phyloP scores from a whole-genome alignment of 148 eudicot genomes.

The Rhododendron molle region DNA sequence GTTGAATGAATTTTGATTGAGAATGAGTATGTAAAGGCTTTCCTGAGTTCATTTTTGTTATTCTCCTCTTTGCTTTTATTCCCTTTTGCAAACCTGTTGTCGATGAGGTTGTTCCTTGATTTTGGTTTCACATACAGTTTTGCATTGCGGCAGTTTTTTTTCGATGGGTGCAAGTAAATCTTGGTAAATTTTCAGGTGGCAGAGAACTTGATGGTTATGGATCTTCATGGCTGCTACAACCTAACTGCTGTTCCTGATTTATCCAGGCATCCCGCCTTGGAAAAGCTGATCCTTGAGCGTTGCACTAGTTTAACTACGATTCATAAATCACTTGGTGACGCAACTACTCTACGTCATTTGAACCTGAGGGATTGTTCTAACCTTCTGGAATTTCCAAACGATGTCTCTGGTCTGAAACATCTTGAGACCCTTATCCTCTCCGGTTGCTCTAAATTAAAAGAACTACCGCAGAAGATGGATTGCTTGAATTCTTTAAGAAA shows the following conservation, averaged over 20 bases:
- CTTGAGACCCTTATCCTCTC: slow-evolving; percentile 47
- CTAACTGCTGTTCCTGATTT: slow-evolving; percentile 53
- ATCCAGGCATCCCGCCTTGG: slow-evolving; percentile 33
- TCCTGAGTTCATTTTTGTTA: background rate
- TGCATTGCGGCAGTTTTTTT: background rate
- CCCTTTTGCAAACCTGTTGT: background rate
- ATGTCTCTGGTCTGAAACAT: slow-evolving; percentile 48
- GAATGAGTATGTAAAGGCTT: background rate
- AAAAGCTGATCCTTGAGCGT: slow-evolving; percentile 46
- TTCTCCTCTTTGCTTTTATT: background rate
- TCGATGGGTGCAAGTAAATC: background rate
- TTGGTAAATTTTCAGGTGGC: slow-evolving; percentile 31
- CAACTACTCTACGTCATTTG: slow-evolving; percentile 39
- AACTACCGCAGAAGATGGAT: slow-evolving; percentile 31
- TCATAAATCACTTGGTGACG: slow-evolving; percentile 47
- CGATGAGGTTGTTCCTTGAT: background rate
- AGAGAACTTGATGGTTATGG: slow-evolving; percentile 47
- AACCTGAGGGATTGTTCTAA: slow-evolving; percentile 39
- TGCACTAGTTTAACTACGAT: slow-evolving; percentile 37
- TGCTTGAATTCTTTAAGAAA: slow-evolving; percentile 37
- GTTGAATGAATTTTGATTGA: background rate
- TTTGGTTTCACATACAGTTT: slow-evolving; percentile 1
- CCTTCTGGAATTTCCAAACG: slow-evolving; percentile 42
- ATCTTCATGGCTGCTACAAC: slow-evolving; percentile 32
- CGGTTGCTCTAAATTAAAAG: slow-evolving; percentile 35